Conservation (phyloP, 208 protist species). For the Angomonas deanei region DNA sequence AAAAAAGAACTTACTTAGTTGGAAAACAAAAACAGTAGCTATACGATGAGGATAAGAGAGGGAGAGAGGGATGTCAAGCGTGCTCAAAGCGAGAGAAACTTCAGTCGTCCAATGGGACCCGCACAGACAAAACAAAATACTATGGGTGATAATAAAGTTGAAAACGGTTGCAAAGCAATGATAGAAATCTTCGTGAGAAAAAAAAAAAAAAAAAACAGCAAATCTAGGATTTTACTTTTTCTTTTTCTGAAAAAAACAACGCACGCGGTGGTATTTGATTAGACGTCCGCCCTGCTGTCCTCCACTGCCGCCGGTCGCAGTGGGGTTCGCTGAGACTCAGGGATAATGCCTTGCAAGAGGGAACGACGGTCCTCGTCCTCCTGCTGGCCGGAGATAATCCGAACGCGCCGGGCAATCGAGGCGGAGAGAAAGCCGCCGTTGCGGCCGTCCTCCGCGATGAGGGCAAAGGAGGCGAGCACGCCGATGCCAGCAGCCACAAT, state of each 20-base stretch:
- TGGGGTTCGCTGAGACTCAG: conserved; percentile 2
- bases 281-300: neutral
- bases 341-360: neutral
- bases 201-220: conserved; percentile 5
- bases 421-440: conserved; percentile 46
- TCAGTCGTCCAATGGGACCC: too few relatives aligned
- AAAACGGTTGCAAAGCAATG: too few relatives aligned
- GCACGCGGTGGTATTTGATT: neutral
- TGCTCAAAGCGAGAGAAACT: too few relatives aligned
- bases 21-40: neutral
- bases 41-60: neutral
- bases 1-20: too few relatives aligned
- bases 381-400: conserved; percentile 20
- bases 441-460: conserved; percentile 45
- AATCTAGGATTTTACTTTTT: too few relatives aligned
- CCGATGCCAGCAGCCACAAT: conserved; percentile 30
- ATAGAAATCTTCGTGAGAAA: neutral
- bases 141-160: too few relatives aligned
- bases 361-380: neutral
- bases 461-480: conserved; percentile 34
- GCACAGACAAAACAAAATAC: too few relatives aligned
- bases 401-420: conserved; percentile 20
- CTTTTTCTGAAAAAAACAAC: too few relatives aligned
- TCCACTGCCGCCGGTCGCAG: neutral
- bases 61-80: neutral